phyloP scores from a whole-genome alignment of 257 asterid species.

The Hygrophila difformis region DNA sequence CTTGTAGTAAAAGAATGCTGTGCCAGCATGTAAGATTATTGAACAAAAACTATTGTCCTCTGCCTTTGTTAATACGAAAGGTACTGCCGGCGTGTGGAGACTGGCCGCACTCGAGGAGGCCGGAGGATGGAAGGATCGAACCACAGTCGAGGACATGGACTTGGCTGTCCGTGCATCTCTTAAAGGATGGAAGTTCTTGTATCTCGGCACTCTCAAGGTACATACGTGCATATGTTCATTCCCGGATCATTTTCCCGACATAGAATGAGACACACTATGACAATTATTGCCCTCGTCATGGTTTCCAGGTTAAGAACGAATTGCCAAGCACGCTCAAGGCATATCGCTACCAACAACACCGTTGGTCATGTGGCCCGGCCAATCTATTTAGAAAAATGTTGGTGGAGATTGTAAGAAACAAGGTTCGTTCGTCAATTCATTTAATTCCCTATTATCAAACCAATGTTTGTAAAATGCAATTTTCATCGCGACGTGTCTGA shows the following conservation, averaged over 20 bases:
- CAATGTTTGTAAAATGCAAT: background rate
- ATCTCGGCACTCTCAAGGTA: constrained; percentile 63
- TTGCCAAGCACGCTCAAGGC: constrained; percentile 96
- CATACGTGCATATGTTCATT: background rate
- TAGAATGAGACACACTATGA: no score
- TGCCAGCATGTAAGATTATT: no score
- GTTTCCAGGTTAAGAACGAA: constrained; percentile 82
- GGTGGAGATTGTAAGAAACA: constrained; percentile 60
- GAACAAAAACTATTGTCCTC: no score
- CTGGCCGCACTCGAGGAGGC: constrained; percentile 88
- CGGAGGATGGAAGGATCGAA: constrained; percentile 96
- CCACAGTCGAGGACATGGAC: constrained; percentile 97
- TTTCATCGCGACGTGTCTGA: background rate
- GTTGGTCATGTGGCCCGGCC: constrained; percentile 99
- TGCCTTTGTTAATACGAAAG: constrained; percentile 33
- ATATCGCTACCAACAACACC: constrained; percentile 84
- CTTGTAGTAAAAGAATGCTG: background rate
- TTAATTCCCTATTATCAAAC: background rate
- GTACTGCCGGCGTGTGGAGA: constrained; percentile 99
- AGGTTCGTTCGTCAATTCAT: constrained; percentile 31
- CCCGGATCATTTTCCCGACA: no score
- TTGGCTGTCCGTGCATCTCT: constrained; percentile 95
- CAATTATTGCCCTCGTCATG: no score
- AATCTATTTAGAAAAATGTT: constrained; percentile 83
- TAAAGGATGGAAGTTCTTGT: constrained; percentile 89